phyloP scores from a whole-genome alignment of 352 stramenopile species.

The Phytophthora foliorum region DNA sequence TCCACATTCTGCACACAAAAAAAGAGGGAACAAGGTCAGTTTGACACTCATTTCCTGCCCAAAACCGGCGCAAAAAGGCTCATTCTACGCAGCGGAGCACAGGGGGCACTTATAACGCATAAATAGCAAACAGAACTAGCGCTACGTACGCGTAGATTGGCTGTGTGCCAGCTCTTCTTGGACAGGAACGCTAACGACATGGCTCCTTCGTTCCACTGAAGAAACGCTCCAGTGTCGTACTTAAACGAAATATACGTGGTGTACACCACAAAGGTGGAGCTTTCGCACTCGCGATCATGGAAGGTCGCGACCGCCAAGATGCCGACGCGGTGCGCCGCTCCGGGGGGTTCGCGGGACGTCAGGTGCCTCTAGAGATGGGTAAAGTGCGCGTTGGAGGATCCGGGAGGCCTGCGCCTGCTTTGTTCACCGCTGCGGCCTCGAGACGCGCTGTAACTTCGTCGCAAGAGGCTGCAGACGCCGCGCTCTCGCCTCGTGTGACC shows the following conservation, averaged over 20 bases:
- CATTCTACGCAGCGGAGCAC: not conserved
- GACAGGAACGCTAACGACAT: slow-evolving; percentile 94
- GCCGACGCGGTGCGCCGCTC: slow-evolving; percentile 14
- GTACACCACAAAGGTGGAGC: not conserved
- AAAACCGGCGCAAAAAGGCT: not conserved
- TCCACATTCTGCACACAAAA: slow-evolving; percentile 92
- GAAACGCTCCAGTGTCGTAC: no score
- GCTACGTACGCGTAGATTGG: slow-evolving; percentile 90
- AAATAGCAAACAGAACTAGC: not conserved
- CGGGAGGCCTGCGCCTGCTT: slow-evolving; percentile 45
- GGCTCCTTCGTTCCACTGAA: no score
- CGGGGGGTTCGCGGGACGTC: slow-evolving; percentile 38
- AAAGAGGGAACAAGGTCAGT: slow-evolving; percentile 21
- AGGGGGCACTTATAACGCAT: not conserved
- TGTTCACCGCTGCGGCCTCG: slow-evolving; percentile 16
- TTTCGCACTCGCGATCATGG: no score
- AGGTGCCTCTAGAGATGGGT: slow-evolving; percentile 56
- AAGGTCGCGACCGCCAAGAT: slow-evolving; percentile 33
- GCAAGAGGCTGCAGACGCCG: slow-evolving; percentile 1
- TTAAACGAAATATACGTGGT: not conserved
- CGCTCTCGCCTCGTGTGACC: slow-evolving; percentile 31
- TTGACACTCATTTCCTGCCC: not conserved
- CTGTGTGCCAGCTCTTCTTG: slow-evolving; percentile 99
- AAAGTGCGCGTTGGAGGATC: slow-evolving; percentile 61
- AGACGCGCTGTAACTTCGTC: slow-evolving; percentile 10